Evolutionary conservation across 306 rosid genomes (phyloP), one percentile per base, ranked within the genome.

Genomic region (Lupinus albus): DNA sequence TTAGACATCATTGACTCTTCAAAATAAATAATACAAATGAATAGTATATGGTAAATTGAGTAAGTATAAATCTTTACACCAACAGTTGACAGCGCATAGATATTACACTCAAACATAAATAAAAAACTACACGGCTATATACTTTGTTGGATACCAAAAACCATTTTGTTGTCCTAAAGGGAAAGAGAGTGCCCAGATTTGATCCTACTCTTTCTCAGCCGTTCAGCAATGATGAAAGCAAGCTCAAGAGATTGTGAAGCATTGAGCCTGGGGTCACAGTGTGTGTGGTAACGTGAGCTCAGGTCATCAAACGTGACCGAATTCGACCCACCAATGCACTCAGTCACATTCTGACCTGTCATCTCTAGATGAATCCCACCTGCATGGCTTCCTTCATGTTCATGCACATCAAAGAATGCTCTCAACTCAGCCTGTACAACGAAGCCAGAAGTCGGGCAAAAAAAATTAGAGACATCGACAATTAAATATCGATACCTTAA

Each of bases 271-370:
- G 96, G 93, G 73, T 89, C 96, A 41, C 91, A 89, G 83, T 87
- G 93, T 9, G 96, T 89, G 84, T 87, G 94, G 83, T 89, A 89
- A 71, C 96, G 94, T 0, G 93, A 83, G 69, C 94, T 33, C 73
- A 89, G 71, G 71, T 89, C 96, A 45, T 89, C 89, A 0, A 85
- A 85, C 0, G 96, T 89, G 64, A 89, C 94, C 0, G 89, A 85
- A 55, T 86, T 82, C 15, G 96, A 87, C 61, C 96, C 96, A 12
- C 94, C 96, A 5, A 89, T 87, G 87, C 96, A 89, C 84, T 89
- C 96, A 0, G 96, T 89, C 85, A 89, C 96, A 38, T 89, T 85
- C 81, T 89, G 96, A 14, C 96, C 96, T 0, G 96, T 89, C 96
- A 89, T 89, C 85, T 87, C 96, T 4, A 89, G 78, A 76, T 89